Conservation (phyloP, 192 early-diverging fungal genomes). For the Mortierella antarctica region DNA sequence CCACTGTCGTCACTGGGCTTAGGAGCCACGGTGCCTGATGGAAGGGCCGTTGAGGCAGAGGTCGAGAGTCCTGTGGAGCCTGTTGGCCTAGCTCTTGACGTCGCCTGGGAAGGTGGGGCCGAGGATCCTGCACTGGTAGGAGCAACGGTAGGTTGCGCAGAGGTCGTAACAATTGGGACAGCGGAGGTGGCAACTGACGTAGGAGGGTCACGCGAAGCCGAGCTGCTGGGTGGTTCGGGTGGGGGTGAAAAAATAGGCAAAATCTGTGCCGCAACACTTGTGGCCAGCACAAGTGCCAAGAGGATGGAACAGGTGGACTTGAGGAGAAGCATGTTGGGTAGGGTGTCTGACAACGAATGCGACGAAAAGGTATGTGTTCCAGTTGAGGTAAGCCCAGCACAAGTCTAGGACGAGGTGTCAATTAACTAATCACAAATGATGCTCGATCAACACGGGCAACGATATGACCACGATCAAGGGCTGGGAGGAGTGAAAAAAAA, state of each 20-base stretch:
- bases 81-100: background rate
- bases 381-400: too few species aligned
- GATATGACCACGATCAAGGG: too few species aligned
- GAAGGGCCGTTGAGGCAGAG: too few species aligned
- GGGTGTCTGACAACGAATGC: too few species aligned
- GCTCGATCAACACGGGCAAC: too few species aligned
- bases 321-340: conserved; percentile 6
- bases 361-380: too few species aligned
- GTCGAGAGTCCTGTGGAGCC: background rate
- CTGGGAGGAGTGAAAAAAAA: too few species aligned
- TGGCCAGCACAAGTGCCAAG: conserved; percentile 21
- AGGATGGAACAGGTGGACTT: conserved; percentile 1
- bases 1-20: background rate
- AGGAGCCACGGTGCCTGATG: background rate
- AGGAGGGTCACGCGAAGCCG: background rate
- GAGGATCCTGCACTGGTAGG: background rate
- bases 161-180: background rate
- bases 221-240: too few species aligned
- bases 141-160: background rate
- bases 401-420: too few species aligned
- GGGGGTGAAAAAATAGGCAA: too few species aligned
- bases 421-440: too few species aligned
- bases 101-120: too few species aligned
- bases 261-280: background rate
- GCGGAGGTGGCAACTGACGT: background rate